phyloP scores from a whole-genome alignment of 1,284 basidiomycete genomes.

The Puccinia coronata region DNA sequence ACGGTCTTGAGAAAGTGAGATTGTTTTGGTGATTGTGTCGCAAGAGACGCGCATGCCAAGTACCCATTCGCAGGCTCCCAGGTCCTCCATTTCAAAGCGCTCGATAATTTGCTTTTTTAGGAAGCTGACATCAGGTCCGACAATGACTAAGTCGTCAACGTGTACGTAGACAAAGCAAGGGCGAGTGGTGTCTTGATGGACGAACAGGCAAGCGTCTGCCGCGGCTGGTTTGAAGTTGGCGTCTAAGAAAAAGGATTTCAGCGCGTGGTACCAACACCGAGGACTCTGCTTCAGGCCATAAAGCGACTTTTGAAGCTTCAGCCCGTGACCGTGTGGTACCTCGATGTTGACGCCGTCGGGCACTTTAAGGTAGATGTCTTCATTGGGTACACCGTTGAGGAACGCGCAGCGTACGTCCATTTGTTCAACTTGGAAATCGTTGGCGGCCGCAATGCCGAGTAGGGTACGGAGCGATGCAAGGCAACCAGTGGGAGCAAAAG shows the following conservation, averaged over 20 bases:
- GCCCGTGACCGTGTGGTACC: too few relatives aligned
- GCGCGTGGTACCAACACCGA: not conserved
- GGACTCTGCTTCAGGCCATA: conserved; percentile 29
- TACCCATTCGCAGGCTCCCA: not conserved
- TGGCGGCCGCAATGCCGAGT: not conserved
- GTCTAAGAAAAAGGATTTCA: not conserved
- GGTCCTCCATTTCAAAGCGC: conserved; percentile 30
- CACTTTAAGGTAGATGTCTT: too few relatives aligned
- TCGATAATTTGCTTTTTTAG: not conserved
- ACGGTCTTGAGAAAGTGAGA: not conserved
- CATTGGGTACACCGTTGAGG: not conserved
- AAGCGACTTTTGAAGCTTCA: not conserved
- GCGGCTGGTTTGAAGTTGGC: not conserved
- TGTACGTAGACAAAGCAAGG: conserved; percentile 22
- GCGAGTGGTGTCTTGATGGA: not conserved
- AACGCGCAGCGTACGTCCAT: conserved; percentile 6
- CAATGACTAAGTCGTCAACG: conserved; percentile 32
- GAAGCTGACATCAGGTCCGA: not conserved
- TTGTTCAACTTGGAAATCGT: not conserved
- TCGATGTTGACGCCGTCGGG: too few relatives aligned
- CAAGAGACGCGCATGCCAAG: not conserved
- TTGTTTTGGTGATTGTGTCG: not conserved
- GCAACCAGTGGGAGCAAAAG: not conserved
- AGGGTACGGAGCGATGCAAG: not conserved
- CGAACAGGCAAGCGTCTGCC: not conserved